A percentile compares a stretch with the other conserved stretches of the same genome.
These are phyloP conservation scores for Passiflora organensis DNA, from an alignment of 345 rosid species.

Conservation along the genomic window DNA sequence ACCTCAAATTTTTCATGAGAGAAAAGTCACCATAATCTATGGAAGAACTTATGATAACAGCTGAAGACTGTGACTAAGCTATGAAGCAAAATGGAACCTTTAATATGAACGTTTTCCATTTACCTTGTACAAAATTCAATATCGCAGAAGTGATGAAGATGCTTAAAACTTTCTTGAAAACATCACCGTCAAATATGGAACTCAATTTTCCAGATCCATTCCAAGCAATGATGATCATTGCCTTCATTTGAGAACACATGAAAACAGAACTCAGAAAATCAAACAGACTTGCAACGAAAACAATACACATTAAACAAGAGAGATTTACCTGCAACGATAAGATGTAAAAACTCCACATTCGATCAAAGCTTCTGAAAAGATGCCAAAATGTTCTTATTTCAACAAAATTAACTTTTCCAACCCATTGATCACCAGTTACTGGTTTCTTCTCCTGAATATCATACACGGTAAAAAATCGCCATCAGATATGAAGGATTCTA, in stretches of 20 bases:
- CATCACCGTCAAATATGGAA: slow-evolving; percentile 46
- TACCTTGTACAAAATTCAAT: slow-evolving; percentile 97
- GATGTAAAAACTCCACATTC: slow-evolving; percentile 97
- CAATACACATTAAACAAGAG: slow-evolving; percentile 3
- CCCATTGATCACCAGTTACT: slow-evolving; percentile 78
- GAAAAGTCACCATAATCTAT: too few species aligned
- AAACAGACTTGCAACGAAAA: neutral
- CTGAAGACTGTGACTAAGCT: neutral
- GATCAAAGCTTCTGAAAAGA: slow-evolving; percentile 95
- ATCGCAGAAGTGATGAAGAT: slow-evolving; percentile 95
- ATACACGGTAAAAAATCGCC: neutral
- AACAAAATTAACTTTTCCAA: slow-evolving; percentile 93
- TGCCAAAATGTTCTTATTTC: slow-evolving; percentile 98
- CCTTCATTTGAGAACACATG: slow-evolving; percentile 43
- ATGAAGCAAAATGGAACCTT: neutral
- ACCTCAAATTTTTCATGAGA: too few species aligned
- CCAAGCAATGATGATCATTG: slow-evolving; percentile 96
- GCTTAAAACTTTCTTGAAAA: slow-evolving; percentile 80
- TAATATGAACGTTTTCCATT: slow-evolving; percentile 2
- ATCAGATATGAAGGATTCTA: too few species aligned
- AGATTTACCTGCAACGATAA: slow-evolving; percentile 77
- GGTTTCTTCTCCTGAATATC: slow-evolving; percentile 32
- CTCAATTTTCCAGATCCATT: slow-evolving; percentile 58
- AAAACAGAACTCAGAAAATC: slow-evolving; percentile 15
- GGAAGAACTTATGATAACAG: too few species aligned